These are phyloP conservation scores for Solanum chacoense DNA, from an alignment of 305 asterid genomes.

Conservation along the genomic window DNA sequence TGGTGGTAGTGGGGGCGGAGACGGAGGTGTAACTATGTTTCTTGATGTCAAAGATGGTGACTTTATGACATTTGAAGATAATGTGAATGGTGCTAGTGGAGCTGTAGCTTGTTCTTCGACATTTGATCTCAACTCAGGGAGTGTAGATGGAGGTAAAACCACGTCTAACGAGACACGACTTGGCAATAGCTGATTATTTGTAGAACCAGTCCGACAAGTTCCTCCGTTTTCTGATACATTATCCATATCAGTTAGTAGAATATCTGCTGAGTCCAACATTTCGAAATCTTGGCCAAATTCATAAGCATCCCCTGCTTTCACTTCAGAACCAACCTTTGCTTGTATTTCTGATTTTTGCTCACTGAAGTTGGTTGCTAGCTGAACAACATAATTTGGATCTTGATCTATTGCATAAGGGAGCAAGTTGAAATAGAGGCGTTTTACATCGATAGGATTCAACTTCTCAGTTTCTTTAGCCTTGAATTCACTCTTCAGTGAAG, in stretches of 20 bases:
- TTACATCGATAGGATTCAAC: slow-evolving; percentile 60
- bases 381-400: slow-evolving; percentile 22
- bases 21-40: not conserved
- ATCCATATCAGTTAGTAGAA: slow-evolving; percentile 1
- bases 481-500: slow-evolving; percentile 21
- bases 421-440: slow-evolving; percentile 66
- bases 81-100: not conserved
- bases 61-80: slow-evolving; percentile 1
- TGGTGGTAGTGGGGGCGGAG: slow-evolving; percentile 12
- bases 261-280: slow-evolving; percentile 10
- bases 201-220: not conserved
- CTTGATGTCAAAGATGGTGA: not conserved
- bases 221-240: slow-evolving; percentile 3
- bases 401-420: slow-evolving; percentile 38
- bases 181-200: not conserved
- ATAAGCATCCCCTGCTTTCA: not conserved
- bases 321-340: slow-evolving; percentile 11
- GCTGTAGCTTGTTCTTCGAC: not conserved
- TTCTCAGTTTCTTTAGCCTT: slow-evolving; percentile 55
- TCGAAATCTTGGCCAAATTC: not conserved
- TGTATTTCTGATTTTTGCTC: slow-evolving; percentile 3
- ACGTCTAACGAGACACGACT: slow-evolving; percentile 4
- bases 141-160: slow-evolving; percentile 15
- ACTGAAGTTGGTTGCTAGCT: slow-evolving; percentile 3
- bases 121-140: slow-evolving; percentile 8